These are phyloP conservation scores for Rhizopus microsporus DNA, from an alignment of 371 early-diverging fungal species.

Conservation along the genomic window DNA sequence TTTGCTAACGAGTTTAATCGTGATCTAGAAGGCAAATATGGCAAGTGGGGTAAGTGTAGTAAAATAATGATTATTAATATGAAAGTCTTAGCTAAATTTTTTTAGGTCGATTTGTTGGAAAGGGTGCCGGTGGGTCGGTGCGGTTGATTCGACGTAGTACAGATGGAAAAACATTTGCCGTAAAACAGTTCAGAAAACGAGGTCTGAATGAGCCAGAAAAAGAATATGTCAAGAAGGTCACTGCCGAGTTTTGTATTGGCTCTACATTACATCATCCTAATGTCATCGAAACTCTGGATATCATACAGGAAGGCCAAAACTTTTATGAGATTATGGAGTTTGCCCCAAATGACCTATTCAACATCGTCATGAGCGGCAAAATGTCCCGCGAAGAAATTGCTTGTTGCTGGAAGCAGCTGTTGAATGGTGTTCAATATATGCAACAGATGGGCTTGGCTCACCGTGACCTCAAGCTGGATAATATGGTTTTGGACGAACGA, in stretches of 20 bases:
- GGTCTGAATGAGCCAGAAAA: constrained; percentile 68
- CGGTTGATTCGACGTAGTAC: constrained; percentile 58
- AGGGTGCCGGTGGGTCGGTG: constrained; percentile 79
- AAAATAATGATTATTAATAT: not conserved
- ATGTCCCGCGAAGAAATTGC: constrained; percentile 69
- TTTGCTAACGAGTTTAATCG: constrained; percentile 45
- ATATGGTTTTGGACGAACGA: constrained; percentile 69
- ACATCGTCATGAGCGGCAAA: constrained; percentile 67
- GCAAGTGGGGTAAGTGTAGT: constrained; percentile 32
- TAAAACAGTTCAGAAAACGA: constrained; percentile 83
- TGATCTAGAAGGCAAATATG: constrained; percentile 32
- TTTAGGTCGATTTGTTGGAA: constrained; percentile 66
- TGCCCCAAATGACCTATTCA: constrained; percentile 79
- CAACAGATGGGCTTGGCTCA: constrained; percentile 83
- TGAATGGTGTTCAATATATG: constrained; percentile 73
- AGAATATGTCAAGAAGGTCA: constrained; percentile 82
- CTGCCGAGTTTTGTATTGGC: constrained; percentile 86
- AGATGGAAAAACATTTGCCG: constrained; percentile 69
- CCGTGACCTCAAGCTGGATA: constrained; percentile 88
- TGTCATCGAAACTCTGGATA: constrained; percentile 85
- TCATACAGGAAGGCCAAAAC: constrained; percentile 61
- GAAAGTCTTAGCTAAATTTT: not conserved
- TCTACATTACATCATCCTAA: constrained; percentile 81
- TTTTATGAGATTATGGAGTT: constrained; percentile 84
- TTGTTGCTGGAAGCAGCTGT: constrained; percentile 76